A percentile compares a stretch with the other conserved stretches of the same genome.
phyloP scores from a whole-genome alignment of 805 yeast species.

The Metschnikowia sp. region DNA sequence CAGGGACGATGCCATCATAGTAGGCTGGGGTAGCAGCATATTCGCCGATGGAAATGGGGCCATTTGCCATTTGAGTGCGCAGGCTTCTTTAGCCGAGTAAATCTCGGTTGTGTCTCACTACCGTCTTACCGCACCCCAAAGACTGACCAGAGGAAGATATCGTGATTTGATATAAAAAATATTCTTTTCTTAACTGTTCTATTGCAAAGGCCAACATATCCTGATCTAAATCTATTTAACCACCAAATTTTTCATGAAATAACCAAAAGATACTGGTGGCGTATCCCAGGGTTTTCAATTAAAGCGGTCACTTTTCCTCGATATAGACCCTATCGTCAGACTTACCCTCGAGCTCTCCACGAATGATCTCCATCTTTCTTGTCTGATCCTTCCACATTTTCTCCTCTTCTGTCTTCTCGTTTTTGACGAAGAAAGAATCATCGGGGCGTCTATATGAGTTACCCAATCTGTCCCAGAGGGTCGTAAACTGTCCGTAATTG shows the following conservation, averaged over 20 bases:
- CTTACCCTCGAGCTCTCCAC: slow-evolving; percentile 75
- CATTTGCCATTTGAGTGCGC: background rate
- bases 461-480: slow-evolving; percentile 96
- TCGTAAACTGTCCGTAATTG: slow-evolving; percentile 97
- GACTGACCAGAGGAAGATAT: no score
- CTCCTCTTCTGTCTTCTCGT: slow-evolving; percentile 53
- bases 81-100: no score
- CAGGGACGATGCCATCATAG: slow-evolving; percentile 38
- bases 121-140: background rate
- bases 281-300: no score
- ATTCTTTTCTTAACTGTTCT: no score
- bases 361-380: slow-evolving; percentile 71
- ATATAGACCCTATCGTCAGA: slow-evolving; percentile 73
- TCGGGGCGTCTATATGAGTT: slow-evolving; percentile 93
- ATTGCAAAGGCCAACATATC: no score
- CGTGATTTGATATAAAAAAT: no score
- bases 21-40: slow-evolving; percentile 17
- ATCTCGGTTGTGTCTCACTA: no score
- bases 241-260: no score
- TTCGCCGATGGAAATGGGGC: background rate
- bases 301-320: slow-evolving; percentile 4
- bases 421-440: slow-evolving; percentile 63
- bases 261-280: no score
- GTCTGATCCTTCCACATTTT: slow-evolving; percentile 70
- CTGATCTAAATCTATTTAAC: no score